Evolutionary conservation across 345 rosid genomes (phyloP), one percentile per base, ranked within the genome.

Genomic region (Rhodamnia argentea): DNA sequence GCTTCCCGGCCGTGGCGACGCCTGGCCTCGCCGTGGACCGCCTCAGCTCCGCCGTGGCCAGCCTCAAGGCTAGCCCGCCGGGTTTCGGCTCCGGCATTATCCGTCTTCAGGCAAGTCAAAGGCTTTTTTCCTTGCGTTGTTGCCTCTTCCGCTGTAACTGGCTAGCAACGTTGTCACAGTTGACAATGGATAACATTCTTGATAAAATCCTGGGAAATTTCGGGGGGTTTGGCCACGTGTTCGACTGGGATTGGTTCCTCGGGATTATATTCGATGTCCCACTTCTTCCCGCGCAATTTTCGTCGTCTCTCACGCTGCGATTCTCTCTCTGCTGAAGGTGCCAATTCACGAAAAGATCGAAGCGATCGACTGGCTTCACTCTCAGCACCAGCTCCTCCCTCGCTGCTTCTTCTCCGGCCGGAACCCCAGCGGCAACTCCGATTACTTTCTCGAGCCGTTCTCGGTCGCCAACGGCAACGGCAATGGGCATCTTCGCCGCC

Each of bases 291-390:
- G 44, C 54, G 52, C 54, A 8, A 52, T 50, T 24, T 82, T 82
- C 55, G 27, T 26, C 16, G 20, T 29, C 37, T 27, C 74, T 62
- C 74, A 5, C 44, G 62, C 47, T 13, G 40, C 11, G 51, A 29
- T 78, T 51, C 52, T 51, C 0, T 37, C 29, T 62, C 40, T 32
- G 52, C 9, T 32, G 55, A 81, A 95, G 98, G 96, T 94, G 56
- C 94, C 97, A 6, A 93, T 96, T 47, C 83, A 90, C 70, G 87
- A 92, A 85, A 85, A 90, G 83, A 91, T 95, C 10, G 94, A 90
- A 70, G 96, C 99, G 78, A 94, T 95, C 57, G 93, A 94, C 82
- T 96, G 99, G 99, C 96, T 95, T 27, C 94, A 94, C 84, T 93
- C 95, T 15, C 99, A 95, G 87, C 86, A 89, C 81, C 93, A 89